Base-by-base conservation (phyloP, 768 basidiomycete species). In the Phanerochaete sordida region DNA sequence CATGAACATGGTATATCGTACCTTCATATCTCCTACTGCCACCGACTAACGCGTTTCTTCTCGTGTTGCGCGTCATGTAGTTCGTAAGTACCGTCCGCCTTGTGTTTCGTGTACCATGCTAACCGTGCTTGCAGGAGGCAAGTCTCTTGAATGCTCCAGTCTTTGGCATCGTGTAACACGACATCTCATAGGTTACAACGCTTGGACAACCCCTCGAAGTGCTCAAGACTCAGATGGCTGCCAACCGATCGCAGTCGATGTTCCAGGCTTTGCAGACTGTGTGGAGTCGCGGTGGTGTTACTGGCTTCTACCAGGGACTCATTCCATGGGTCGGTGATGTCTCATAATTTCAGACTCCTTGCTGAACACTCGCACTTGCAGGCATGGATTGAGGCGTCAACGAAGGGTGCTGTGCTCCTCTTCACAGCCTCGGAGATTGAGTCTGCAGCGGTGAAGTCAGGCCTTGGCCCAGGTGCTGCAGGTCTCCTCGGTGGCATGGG, bases 351-450 rank as follows among this genome's bases (percentile, higher is more conserved):
- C 7, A 6, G 28, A 16, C 6, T 37, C 2, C 16, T 30, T 27
- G 48, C 3, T 47, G 37, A 12, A 26, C 8, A 7, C 33, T 27
- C 16, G 16, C 44, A 44, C 43, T 54, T 50, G 15, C 63, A 97
- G 95, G 97, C 97, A 37, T 98, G 97, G 97, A 96, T 99, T 68
- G 97, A 99, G 74, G 97, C 97, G 11, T 97, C 95, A 4, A 98
- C 97, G 0, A 99, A 99, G 73, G 97, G 97, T 55, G 97, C 83
- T 57, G 97, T 99, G 30, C 83, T 99, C 23, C 81, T 99, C 62
- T 98, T 99, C 78, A 87, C 95, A 16, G 95, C 97, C 26, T 91
- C 95, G 4, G 97, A 99, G 74, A 90, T 98, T 33, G 95, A 98
- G 74, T 83, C 85, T 19, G 81, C 82, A 21, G 76, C 79, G 21